Base-by-base conservation (phyloP, 1,284 basidiomycete species). In the Wolfiporia cocos region DNA sequence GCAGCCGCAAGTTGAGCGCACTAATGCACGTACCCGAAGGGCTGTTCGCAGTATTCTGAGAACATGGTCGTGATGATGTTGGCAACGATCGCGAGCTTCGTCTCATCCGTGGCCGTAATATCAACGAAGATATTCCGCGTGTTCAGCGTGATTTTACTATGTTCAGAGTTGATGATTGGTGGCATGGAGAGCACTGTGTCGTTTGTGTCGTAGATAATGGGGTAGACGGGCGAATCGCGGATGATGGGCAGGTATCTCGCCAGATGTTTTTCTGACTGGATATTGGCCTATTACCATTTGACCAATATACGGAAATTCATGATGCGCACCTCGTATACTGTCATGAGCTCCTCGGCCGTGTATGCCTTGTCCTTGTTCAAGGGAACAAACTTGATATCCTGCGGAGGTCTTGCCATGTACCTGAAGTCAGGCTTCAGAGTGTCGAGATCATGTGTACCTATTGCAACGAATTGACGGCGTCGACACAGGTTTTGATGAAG, bases 51-150 rank as follows among this genome's bases (percentile, higher is more conserved):
- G 64, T 99, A 97, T 66, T 98, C 92, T 11, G 92, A 86, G 68
- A 99, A 99, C 95, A 98, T 97, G 32, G 91, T 87, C 5, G 88
- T 76, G 24, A 99, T 79, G 50, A 97, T 92, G 65, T 95, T 96
- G 41, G 93, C 80, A 40, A 98, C 96, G 50, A 97, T 93, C 54
- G 84, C 84, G 42, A 99, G 78, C 67, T 98, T 99, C 35, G 95
- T 98, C 64, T 92, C 81, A 63, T 99, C 96, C n/a, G 92, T 95
- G 5, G 93, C 95, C 5, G 96, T 99, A 35, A 92, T 81, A 64
- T 99, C 96, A 54, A 99, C 90, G 66, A 98, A 97, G 60, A 99
- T 74, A 65, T 99, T 97, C 46, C 76, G 80, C 11, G 96, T 99
- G 62, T 93, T 84, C 49, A 97, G 72, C 0, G 92, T 91, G 57